These are phyloP conservation scores for Amaranthus tricolor DNA, from an alignment of 179 eudicot genomes.

Conservation along the genomic window DNA sequence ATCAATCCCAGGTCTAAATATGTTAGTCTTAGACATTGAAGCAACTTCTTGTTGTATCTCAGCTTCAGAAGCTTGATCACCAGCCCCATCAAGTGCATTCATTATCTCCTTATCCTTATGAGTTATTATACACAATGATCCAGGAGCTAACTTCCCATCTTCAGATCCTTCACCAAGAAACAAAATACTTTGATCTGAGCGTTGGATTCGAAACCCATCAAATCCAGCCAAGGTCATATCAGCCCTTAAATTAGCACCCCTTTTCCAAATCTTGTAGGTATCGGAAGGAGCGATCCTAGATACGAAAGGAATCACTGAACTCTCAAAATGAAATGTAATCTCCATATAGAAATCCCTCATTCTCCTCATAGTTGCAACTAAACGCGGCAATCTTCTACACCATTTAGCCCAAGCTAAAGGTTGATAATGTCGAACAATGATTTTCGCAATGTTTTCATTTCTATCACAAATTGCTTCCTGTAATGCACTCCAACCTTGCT, in stretches of 20 bases:
- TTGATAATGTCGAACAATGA: conserved; percentile 77
- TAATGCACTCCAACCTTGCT: conserved; percentile 90
- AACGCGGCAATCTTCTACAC: conserved; percentile 92
- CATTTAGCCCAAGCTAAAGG: conserved; percentile 98
- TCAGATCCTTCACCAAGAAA: conserved; percentile 95
- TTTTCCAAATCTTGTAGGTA: conserved; percentile 90
- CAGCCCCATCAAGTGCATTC: conserved; percentile 81
- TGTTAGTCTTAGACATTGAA: conserved; percentile 82
- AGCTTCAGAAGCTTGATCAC: conserved; percentile 62
- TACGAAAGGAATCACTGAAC: conserved; percentile 89
- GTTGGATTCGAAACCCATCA: conserved; percentile 85
- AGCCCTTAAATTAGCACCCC: conserved; percentile 90
- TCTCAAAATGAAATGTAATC: conserved; percentile 90
- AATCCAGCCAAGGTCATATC: conserved; percentile 98
- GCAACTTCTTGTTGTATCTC: conserved; percentile 82
- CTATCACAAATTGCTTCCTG: conserved; percentile 89
- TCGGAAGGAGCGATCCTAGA: conserved; percentile 92
- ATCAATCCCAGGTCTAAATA: conserved; percentile 90
- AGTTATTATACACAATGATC: conserved; percentile 79
- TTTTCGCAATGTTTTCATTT: conserved; percentile 69
- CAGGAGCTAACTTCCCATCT: conserved; percentile 73
- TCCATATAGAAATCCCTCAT: conserved; percentile 98
- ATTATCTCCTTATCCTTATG: conserved; percentile 88
- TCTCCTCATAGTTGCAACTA: conserved; percentile 67
- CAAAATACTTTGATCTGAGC: conserved; percentile 85